These are phyloP conservation scores for Penicillium sp. DNA, from an alignment of 2,329 filamentous ascomycete species.

Conservation along the genomic window DNA sequence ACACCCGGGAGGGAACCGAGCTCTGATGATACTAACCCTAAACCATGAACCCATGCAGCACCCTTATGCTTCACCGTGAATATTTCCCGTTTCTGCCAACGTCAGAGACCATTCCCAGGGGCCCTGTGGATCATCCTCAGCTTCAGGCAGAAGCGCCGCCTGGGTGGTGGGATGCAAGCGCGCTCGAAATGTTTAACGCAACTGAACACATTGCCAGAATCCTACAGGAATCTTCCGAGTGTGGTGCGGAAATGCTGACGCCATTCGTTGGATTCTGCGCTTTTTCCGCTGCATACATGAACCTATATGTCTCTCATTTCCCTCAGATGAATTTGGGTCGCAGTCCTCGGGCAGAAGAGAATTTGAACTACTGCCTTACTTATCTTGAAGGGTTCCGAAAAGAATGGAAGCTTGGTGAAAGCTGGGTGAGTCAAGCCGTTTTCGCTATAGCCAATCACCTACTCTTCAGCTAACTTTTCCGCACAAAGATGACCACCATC, in stretches of 20 bases:
- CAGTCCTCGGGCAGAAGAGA: slow-evolving; percentile 28
- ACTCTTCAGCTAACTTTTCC: background rate
- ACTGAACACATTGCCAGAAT: slow-evolving; percentile 46
- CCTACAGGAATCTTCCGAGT: slow-evolving; percentile 48
- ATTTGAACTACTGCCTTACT: slow-evolving; percentile 21
- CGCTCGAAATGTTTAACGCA: slow-evolving; percentile 45
- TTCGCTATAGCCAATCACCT: background rate
- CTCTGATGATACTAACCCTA: background rate
- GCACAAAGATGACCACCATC: slow-evolving; percentile 22
- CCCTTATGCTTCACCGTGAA: slow-evolving; percentile 52
- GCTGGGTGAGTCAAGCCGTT: slow-evolving; percentile 19
- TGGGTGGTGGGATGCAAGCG: slow-evolving; percentile 51
- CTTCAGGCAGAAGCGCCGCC: slow-evolving; percentile 47
- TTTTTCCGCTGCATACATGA: slow-evolving; percentile 54
- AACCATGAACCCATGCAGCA: slow-evolving; percentile 30
- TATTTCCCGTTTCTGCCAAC: slow-evolving; percentile 55
- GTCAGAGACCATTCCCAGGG: slow-evolving; percentile 41
- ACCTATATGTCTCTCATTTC: slow-evolving; percentile 50
- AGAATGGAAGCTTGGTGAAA: slow-evolving; percentile 26
- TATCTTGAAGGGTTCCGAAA: slow-evolving; percentile 25
- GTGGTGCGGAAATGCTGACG: slow-evolving; percentile 46
- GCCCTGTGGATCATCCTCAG: slow-evolving; percentile 50
- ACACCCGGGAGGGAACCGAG: background rate
- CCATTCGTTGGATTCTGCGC: slow-evolving; percentile 56
- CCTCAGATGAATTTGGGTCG: slow-evolving; percentile 51